A percentile compares a stretch with the other conserved stretches of the same genome.
Conservation (phyloP, 306 rosid genomes). For the Malus sieversii region DNA sequence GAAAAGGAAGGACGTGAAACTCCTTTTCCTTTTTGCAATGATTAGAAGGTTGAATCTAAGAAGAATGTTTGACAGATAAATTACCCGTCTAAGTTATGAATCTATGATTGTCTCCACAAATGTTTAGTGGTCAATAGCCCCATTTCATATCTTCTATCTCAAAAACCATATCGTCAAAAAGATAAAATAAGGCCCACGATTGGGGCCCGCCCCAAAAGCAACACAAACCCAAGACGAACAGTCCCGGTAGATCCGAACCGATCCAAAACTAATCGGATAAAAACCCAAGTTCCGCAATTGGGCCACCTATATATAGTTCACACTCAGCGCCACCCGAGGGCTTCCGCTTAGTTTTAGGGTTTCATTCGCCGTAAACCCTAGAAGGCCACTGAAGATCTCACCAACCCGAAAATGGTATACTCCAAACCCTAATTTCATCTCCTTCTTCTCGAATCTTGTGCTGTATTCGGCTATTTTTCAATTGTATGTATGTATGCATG, state of each 20-base stretch:
- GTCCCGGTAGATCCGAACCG: background rate
- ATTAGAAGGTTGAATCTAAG: too few relatives aligned
- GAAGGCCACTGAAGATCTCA: background rate
- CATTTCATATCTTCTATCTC: too few relatives aligned
- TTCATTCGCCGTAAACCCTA: background rate
- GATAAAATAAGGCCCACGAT: background rate
- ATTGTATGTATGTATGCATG: background rate
- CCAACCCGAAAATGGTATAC: background rate
- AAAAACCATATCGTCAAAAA: background rate
- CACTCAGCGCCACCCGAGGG: background rate
- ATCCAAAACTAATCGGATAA: background rate
- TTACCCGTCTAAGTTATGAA: too few relatives aligned
- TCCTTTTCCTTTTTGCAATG: too few relatives aligned
- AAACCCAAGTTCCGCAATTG: background rate
- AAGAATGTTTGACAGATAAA: too few relatives aligned
- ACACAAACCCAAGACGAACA: background rate
- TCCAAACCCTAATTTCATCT: background rate
- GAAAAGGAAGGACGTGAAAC: too few relatives aligned
- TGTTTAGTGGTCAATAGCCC: too few relatives aligned
- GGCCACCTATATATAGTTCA: background rate
- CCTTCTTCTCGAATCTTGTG: background rate
- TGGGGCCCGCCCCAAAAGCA: background rate
- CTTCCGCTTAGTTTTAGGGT: background rate
- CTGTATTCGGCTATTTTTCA: background rate
- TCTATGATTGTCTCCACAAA: too few relatives aligned